Percentiles rank a stretch among this genome's conserved stretches.
phyloP scores from a whole-genome alignment of 2,329 filamentous ascomycete genomes.

The Trichoderma brevicompactum region DNA sequence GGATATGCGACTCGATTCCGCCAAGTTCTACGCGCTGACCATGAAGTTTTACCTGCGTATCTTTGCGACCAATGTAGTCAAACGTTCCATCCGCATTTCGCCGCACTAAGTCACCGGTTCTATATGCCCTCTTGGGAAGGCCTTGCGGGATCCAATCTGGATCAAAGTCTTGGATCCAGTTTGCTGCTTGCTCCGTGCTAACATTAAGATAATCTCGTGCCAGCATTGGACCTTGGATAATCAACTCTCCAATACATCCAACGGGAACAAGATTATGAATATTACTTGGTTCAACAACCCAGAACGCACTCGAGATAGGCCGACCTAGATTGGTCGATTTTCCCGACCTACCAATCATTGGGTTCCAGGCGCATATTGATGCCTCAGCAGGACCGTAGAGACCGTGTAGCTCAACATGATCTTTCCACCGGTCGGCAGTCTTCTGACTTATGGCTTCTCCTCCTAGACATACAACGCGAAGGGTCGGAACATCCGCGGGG shows the following conservation, averaged over 20 bases:
- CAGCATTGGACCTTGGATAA: conserved; percentile 33
- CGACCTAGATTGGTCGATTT: conserved; percentile 27
- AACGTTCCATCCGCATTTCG: conserved; percentile 17
- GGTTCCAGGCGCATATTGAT: conserved; percentile 23
- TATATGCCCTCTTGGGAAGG: conserved; percentile 1
- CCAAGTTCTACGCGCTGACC: conserved; percentile 21
- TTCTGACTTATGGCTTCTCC: conserved; percentile 21
- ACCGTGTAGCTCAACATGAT: background rate
- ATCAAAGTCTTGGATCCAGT: conserved; percentile 23
- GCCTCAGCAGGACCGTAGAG: conserved; percentile 26
- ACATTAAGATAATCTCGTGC: conserved; percentile 31
- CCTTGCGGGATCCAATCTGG: conserved; percentile 21
- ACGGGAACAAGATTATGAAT: conserved; percentile 30
- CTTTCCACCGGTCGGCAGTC: conserved; percentile 18
- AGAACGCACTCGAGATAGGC: conserved; percentile 29
- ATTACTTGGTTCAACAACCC: conserved; percentile 32
- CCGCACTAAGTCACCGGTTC: conserved; percentile 12
- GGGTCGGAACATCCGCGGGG: conserved; percentile 12
- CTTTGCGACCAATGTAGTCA: conserved; percentile 17
- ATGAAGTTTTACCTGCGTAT: conserved; percentile 19
- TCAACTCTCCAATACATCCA: conserved; percentile 32
- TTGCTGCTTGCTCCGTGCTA: background rate
- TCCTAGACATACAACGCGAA: conserved; percentile 12
- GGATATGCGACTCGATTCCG: conserved; percentile 20
- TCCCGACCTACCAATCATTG: conserved; percentile 5